A percentile compares a stretch with the other conserved stretches of the same genome.
Evolutionary conservation across 2,329 filamentous ascomycete genomes (phyloP).

Genomic region (Xylaria arbuscula): DNA sequence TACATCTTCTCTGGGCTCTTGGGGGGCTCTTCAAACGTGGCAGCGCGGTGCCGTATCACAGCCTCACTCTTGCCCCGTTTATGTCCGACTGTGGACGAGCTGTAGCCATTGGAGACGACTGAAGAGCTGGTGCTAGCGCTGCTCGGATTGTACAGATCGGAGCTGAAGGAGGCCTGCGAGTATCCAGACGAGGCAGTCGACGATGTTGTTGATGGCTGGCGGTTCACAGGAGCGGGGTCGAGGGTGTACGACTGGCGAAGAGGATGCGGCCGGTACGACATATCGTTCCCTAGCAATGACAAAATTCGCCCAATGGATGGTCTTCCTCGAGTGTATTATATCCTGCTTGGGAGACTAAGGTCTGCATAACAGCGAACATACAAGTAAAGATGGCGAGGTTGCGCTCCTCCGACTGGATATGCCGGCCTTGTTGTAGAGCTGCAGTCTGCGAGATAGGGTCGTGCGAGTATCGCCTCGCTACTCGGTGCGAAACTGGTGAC

Average conservation of each 20-base stretch:
- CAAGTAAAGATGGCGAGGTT: constrained; percentile 1
- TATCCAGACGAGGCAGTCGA: constrained; percentile 78
- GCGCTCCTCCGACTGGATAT: constrained; percentile 2
- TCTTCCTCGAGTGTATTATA: constrained; percentile 45
- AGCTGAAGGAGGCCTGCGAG: constrained; percentile 62
- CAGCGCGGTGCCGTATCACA: constrained; percentile 61
- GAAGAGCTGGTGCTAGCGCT: constrained; percentile 78
- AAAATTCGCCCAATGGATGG: constrained; percentile 33
- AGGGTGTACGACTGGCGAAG: constrained; percentile 64
- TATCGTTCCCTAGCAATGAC: constrained; percentile 52
- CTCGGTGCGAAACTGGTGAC: not conserved
- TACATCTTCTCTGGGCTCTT: constrained; percentile 72
- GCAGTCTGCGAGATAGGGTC: not conserved
- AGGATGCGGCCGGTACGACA: constrained; percentile 68
- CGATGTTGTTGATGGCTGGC: constrained; percentile 76
- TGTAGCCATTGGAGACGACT: constrained; percentile 72
- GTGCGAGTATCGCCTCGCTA: not conserved
- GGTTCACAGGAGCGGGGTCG: constrained; percentile 59
- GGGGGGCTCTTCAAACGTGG: constrained; percentile 58
- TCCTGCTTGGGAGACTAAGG: constrained; percentile 41
- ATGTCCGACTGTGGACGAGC: constrained; percentile 62
- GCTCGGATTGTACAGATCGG: constrained; percentile 66
- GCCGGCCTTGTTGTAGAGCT: constrained; percentile 14
- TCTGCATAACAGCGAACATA: constrained; percentile 50
- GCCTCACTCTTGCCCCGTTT: constrained; percentile 82